Evolutionary conservation across 1,284 basidiomycete species (phyloP), one percentile per base, ranked within the genome.

Genomic region (Ceratobasidium sp.): DNA sequence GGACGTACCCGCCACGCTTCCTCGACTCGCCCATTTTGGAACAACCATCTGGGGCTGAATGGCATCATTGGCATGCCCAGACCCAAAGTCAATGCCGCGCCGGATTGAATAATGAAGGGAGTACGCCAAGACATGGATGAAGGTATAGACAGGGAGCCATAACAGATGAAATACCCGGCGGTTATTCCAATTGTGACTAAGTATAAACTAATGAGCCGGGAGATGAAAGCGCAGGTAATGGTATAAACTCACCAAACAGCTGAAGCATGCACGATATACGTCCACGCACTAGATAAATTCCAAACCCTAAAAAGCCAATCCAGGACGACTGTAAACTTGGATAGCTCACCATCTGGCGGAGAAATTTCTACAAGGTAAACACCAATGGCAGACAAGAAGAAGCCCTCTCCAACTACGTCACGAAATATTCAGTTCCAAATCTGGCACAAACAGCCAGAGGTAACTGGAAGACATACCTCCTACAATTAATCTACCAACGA

Each of bases 41-140:
- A 80, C 20, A 89, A 81, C 88, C 88, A 89, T 15, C 87, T 84
- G 0, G 88, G 88, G 35, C 88, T 89, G 79, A 89, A 87, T 5
- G 88, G 88, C 39, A 89, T 84, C 80, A 87, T 85, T 20, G 84
- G 82, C 53, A 86, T 85, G n/a, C 86, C 86, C 11, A 85, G 81
- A 2, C 87, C 86, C 33, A 89, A 80, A 2, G 83, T 74, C 8
- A 81, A 80, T 4, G 87, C 85, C 20, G 84, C 80, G 47, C 82
- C 79, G 3, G 85, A 83, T 79, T 89, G 86, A 28, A 88, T 75
- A 26, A 85, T 84, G 76, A 88, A 86, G 0, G 88, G 87, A 15
- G 85, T 80, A 2, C 88, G 84, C 88, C 88, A 90, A 7, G 87
- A 85, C 26, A 89, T 79, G 45, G 84, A 85, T 37, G 80, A 82